Percentiles rank a stretch among this genome's conserved stretches.
phyloP scores from a whole-genome alignment of 2,329 filamentous ascomycete species.

The Alternaria postmessia region DNA sequence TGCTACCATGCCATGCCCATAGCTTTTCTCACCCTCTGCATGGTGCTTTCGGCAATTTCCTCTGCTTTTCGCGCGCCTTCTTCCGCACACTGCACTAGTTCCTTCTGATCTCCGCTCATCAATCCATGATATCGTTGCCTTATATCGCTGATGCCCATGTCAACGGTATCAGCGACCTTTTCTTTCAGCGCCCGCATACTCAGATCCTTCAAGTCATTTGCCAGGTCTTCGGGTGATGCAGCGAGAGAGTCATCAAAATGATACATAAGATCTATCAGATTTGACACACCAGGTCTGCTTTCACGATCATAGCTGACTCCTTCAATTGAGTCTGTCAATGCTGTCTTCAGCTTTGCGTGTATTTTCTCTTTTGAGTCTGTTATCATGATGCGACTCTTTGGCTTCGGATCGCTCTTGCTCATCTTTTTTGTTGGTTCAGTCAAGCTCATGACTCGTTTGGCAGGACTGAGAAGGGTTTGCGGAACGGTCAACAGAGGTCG shows the following conservation, averaged over 20 bases:
- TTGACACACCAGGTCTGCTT: conserved; percentile 81
- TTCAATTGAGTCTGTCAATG: conserved; percentile 77
- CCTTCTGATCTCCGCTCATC: conserved; percentile 59
- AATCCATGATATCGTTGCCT: conserved; percentile 65
- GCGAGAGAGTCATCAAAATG: conserved; percentile 64
- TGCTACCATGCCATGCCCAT: conserved; percentile 24
- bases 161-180: conserved; percentile 66
- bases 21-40: conserved; percentile 44
- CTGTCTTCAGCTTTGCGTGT: conserved; percentile 71
- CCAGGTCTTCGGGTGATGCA: conserved; percentile 55
- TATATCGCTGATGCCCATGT: conserved; percentile 62
- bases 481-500: conserved; percentile 29
- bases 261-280: conserved; percentile 81
- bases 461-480: conserved; percentile 58
- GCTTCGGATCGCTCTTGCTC: conserved; percentile 84
- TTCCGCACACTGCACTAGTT: conserved; percentile 65
- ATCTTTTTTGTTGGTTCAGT: conserved; percentile 82
- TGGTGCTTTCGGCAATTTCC: conserved; percentile 64
- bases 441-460: conserved; percentile 90
- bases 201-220: conserved; percentile 53
- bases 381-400: conserved; percentile 80
- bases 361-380: conserved; percentile 75
- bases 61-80: conserved; percentile 69
- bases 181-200: conserved; percentile 70
- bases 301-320: conserved; percentile 75